phyloP scores from a whole-genome alignment of 495 filamentous ascomycete genomes.

The Tuber microsphaerosporum region DNA sequence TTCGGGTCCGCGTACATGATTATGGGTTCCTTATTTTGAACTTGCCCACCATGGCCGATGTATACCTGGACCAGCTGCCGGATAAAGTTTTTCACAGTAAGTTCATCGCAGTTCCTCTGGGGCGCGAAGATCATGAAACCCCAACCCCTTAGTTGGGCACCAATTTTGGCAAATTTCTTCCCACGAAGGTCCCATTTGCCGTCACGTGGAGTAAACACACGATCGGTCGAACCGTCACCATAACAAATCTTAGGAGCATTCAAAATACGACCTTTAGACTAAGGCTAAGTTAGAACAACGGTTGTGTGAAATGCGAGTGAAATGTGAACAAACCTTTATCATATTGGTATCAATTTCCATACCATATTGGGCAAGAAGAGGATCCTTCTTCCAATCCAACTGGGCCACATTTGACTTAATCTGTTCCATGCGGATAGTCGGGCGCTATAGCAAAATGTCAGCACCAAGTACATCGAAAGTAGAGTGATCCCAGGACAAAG shows the following conservation, averaged over 20 bases:
- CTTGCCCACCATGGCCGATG: constrained; percentile 61
- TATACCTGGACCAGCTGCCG: constrained; percentile 57
- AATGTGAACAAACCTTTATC: constrained; percentile 46
- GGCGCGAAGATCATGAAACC: constrained; percentile 53
- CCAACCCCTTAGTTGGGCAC: constrained; percentile 58
- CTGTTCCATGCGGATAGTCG: constrained; percentile 53
- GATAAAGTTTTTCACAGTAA: constrained; percentile 52
- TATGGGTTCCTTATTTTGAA: constrained; percentile 44
- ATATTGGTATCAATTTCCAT: constrained; percentile 58
- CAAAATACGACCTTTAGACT: constrained; percentile 64
- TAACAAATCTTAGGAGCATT: constrained; percentile 64
- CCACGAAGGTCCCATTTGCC: constrained; percentile 84
- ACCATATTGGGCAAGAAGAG: constrained; percentile 59
- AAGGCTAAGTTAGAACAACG: constrained; percentile 17
- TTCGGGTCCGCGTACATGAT: constrained; percentile 41
- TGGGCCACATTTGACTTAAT: constrained; percentile 59
- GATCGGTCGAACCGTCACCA: constrained; percentile 41
- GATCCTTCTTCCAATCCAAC: constrained; percentile 60
- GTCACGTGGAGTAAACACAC: constrained; percentile 19
- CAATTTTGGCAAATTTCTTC: constrained; percentile 63
- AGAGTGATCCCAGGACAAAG: not conserved
- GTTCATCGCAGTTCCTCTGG: constrained; percentile 37
- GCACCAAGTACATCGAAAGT: constrained; percentile 61
- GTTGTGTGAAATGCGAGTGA: not conserved
- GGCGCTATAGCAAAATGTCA: constrained; percentile 65